Conservation (phyloP, 2,329 filamentous ascomycete genomes). For the Pseudocercospora vitis region DNA sequence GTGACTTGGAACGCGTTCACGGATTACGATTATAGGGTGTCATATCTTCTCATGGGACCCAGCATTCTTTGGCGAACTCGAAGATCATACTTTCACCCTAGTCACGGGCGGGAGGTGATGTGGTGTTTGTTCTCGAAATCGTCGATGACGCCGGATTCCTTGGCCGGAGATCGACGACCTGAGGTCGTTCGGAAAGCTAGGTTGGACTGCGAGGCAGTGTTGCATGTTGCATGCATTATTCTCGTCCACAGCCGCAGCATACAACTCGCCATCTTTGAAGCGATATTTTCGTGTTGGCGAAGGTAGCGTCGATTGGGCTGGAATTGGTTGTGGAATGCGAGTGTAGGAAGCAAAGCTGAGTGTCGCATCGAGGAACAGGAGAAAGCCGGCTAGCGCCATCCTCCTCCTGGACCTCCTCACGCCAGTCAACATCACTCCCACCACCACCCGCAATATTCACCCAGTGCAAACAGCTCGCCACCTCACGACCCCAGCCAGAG, state of each 20-base stretch:
- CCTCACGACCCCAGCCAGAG: constrained; percentile 8
- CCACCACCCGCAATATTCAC: neutral
- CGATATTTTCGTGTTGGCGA: neutral
- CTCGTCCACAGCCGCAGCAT: neutral
- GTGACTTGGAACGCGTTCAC: neutral
- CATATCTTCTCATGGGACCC: neutral
- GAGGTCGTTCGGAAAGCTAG: neutral
- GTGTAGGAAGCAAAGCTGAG: neutral
- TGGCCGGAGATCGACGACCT: constrained; percentile 1
- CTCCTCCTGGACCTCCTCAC: constrained; percentile 8
- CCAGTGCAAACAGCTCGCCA: neutral
- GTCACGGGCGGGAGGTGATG: neutral
- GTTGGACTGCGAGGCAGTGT: constrained; percentile 1
- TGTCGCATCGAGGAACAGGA: neutral
- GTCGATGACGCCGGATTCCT: neutral
- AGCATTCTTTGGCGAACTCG: neutral
- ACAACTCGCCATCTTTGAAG: neutral
- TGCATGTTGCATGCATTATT: too few relatives aligned
- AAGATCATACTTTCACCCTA: neutral
- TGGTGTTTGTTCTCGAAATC: neutral
- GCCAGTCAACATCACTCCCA: constrained; percentile 10
- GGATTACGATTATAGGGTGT: too few relatives aligned
- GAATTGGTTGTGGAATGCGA: constrained; percentile 5
- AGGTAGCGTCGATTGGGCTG: neutral
- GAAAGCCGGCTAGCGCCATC: neutral